These are phyloP conservation scores for Cerrena zonata DNA, from an alignment of 1,284 basidiomycete species.

Conservation along the genomic window DNA sequence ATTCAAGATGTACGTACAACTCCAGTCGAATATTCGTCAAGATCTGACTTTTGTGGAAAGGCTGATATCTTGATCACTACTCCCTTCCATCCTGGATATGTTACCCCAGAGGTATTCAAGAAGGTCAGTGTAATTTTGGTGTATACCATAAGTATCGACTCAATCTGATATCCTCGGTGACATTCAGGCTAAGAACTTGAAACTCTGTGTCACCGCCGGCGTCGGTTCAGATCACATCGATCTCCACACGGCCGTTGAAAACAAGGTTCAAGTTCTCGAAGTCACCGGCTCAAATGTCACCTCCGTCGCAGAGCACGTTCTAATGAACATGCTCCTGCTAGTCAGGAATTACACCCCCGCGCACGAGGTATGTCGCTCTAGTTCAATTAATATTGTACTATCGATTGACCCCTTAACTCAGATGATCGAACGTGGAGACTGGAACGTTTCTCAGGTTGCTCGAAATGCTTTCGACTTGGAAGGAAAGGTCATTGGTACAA, in stretches of 20 bases:
- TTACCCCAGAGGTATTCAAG: conserved; percentile 69
- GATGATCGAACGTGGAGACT: conserved; percentile 81
- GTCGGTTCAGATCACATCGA: conserved; percentile 91
- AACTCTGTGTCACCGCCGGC: conserved; percentile 86
- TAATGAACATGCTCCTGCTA: conserved; percentile 75
- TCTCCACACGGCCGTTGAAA: conserved; percentile 53
- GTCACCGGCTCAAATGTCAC: conserved; percentile 56
- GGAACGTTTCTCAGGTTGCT: conserved; percentile 79
- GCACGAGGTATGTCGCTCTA: conserved; percentile 45
- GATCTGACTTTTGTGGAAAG: conserved; percentile 18
- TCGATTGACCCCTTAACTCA: conserved; percentile 23
- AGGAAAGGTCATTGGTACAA: conserved; percentile 85
- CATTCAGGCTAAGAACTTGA: conserved; percentile 77
- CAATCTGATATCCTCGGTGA: not conserved
- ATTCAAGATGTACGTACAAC: conserved; percentile 63
- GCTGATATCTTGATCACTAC: conserved; percentile 79
- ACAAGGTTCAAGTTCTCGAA: conserved; percentile 14
- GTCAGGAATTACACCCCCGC: conserved; percentile 80
- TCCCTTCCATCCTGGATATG: conserved; percentile 86
- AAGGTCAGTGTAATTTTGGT: conserved; percentile 9
- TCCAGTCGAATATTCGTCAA: not conserved
- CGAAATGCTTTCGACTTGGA: conserved; percentile 85
- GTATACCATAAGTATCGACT: not conserved
- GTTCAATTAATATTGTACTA: not conserved
- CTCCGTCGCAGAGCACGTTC: conserved; percentile 83